Conservation (phyloP, 176 grass and related monocot genomes). For the Aegilops tauschii region DNA sequence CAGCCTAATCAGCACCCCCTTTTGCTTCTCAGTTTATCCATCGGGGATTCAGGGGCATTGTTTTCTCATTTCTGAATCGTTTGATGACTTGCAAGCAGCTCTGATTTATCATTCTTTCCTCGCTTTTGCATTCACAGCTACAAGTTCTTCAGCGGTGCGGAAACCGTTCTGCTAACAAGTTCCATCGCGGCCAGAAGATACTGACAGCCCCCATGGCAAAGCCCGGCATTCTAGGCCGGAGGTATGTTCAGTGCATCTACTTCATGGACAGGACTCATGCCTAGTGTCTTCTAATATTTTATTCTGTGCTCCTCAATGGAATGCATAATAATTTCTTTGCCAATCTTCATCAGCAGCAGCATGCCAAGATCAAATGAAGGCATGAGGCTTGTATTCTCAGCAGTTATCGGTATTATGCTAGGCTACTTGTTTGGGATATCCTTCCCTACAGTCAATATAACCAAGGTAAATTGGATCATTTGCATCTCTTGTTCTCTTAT, state of each 20-base stretch:
- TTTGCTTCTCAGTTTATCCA: neutral
- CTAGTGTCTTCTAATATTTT: neutral
- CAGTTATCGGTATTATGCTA: conserved; percentile 68
- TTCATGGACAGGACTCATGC: neutral
- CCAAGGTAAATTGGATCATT: conserved; percentile 48
- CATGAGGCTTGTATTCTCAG: conserved; percentile 68
- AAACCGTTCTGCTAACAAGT: neutral
- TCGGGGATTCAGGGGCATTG: neutral
- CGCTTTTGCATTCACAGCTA: neutral
- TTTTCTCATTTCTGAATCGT: neutral
- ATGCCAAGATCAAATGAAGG: conserved; percentile 69
- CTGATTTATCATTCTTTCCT: neutral
- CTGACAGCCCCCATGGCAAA: conserved; percentile 40
- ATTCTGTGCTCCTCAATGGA: neutral
- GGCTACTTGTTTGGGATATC: conserved; percentile 85
- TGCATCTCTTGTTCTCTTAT: conserved; percentile 5
- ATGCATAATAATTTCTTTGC: neutral
- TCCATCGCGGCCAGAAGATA: neutral
- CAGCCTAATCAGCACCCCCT: neutral
- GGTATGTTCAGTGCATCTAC: conserved; percentile 18
- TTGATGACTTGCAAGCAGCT: neutral
- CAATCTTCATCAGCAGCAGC: conserved; percentile 31
- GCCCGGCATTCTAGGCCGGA: conserved; percentile 28
- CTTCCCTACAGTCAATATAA: conserved; percentile 76
- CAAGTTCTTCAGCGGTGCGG: conserved; percentile 5